These are phyloP conservation scores for Excoecaria cochinchinensis DNA, from an alignment of 345 rosid species.

Conservation along the genomic window DNA sequence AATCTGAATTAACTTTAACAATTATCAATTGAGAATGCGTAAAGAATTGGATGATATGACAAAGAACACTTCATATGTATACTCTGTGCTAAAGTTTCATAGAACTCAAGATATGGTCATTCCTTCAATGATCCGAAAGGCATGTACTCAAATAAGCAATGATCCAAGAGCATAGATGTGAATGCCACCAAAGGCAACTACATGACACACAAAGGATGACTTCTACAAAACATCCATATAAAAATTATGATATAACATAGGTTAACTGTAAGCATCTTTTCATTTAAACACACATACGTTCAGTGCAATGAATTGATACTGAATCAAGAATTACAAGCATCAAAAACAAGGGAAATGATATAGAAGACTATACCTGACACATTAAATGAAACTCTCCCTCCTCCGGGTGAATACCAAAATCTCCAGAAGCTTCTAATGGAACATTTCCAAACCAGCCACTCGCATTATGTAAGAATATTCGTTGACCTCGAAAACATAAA, in stretches of 20 bases:
- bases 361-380: conserved; percentile 74
- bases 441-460: conserved; percentile 92
- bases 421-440: conserved; percentile 98
- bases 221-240: neutral
- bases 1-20: too few species aligned
- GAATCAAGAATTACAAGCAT: conserved; percentile 6
- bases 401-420: conserved; percentile 96
- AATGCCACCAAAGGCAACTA: too few species aligned
- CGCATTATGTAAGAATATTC: conserved; percentile 84
- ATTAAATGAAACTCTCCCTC: conserved; percentile 97
- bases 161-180: too few species aligned
- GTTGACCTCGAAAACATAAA: conserved; percentile 88
- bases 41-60: too few species aligned
- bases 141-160: too few species aligned
- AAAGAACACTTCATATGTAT: too few species aligned
- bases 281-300: neutral
- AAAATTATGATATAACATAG: neutral
- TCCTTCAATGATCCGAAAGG: too few species aligned
- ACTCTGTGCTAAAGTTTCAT: too few species aligned
- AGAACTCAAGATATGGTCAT: too few species aligned
- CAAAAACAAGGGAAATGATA: neutral
- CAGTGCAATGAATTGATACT: conserved; percentile 6
- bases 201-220: too few species aligned
- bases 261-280: neutral
- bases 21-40: too few species aligned